phyloP scores from a whole-genome alignment of 345 rosid genomes.

The Carallia pectinifolia region DNA sequence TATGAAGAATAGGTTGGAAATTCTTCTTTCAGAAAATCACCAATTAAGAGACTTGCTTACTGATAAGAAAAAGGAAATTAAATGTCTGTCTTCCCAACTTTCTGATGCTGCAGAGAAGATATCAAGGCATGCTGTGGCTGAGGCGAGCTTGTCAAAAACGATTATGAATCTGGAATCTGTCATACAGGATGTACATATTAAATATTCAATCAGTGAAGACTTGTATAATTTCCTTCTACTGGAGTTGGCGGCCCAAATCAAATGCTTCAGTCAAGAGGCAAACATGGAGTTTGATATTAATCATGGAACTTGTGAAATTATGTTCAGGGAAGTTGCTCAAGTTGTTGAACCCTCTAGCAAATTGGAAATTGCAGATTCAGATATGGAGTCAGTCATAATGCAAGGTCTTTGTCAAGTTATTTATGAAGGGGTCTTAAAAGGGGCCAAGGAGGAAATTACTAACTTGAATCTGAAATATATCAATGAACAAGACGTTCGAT shows the following conservation, averaged over 20 bases:
- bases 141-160: conserved; percentile 40
- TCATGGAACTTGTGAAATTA: conserved; percentile 39
- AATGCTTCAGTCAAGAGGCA: conserved; percentile 35
- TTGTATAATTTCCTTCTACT: conserved; percentile 48
- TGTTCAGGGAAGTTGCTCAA: conserved; percentile 39
- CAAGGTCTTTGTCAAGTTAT: conserved; percentile 43
- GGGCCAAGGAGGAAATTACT: conserved; percentile 50
- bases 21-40: conserved; percentile 51
- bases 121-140: conserved; percentile 31
- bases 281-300: conserved; percentile 31
- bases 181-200: conserved; percentile 47
- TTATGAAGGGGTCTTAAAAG: conserved; percentile 52
- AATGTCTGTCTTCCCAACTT: conserved; percentile 38
- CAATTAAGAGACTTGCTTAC: conserved; percentile 43
- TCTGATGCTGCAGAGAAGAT: conserved; percentile 51
- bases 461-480: conserved; percentile 35
- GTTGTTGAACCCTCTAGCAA: conserved; percentile 27
- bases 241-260: conserved; percentile 36
- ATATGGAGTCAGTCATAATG: conserved; percentile 41
- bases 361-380: conserved; percentile 45
- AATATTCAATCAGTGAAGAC: conserved; percentile 49
- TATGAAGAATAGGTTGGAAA: conserved; percentile 47
- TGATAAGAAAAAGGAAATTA: conserved; percentile 45
- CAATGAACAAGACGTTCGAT: conserved; percentile 36
- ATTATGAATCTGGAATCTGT: conserved; percentile 41